phyloP scores from a whole-genome alignment of 257 asterid genomes.

The Solanum tarijense region DNA sequence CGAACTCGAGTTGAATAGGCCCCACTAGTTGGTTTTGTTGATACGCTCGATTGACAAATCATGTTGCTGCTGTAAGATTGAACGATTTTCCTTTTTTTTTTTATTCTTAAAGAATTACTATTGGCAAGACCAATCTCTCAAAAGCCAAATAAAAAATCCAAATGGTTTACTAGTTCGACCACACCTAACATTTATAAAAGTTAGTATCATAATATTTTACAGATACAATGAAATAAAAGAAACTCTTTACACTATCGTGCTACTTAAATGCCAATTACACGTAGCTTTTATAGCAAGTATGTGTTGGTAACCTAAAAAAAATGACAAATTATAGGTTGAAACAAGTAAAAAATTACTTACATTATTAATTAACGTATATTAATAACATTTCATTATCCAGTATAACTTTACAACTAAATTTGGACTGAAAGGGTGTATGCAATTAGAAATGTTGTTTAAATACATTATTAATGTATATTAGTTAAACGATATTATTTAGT shows the following conservation, averaged over 20 bases:
- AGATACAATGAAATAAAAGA: background rate
- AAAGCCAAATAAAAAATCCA: background rate
- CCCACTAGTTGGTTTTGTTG: background rate
- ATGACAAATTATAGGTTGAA: background rate
- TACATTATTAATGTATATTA: background rate
- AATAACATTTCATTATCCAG: background rate
- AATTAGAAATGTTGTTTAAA: no score
- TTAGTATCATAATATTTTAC: no score
- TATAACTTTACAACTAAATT: background rate
- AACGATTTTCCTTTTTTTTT: background rate
- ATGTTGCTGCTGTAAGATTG: background rate
- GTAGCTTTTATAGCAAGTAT: background rate
- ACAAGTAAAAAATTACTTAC: background rate
- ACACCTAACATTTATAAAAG: background rate
- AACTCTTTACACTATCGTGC: background rate
- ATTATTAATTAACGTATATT: background rate
- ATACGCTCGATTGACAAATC: background rate
- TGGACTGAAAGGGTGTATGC: background rate
- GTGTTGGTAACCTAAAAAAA: background rate
- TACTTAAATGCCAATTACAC: background rate
- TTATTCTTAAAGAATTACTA: background rate
- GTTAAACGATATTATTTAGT: background rate
- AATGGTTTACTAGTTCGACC: background rate
- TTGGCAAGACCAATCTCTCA: background rate
- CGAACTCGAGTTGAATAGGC: background rate